Evolutionary conservation across 805 yeast genomes (phyloP).

Genomic region (Saccharomycopsis fibuligera): DNA sequence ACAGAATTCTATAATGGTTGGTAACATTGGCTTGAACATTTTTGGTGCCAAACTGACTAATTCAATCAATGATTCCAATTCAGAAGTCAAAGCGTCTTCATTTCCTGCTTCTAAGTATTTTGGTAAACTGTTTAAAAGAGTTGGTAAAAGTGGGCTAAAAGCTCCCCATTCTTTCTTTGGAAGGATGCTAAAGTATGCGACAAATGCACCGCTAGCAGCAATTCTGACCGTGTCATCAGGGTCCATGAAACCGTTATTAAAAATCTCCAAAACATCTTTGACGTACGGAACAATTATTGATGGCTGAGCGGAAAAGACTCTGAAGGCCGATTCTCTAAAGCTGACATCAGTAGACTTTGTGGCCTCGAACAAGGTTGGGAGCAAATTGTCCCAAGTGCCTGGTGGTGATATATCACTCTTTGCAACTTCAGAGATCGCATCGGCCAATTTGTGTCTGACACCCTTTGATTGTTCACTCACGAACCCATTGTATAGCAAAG

Average conservation of each 20-base stretch:
- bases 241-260: slow-evolving; percentile 78
- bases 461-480: slow-evolving; percentile 57
- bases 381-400: slow-evolving; percentile 68
- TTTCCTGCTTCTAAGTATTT: slow-evolving; percentile 73
- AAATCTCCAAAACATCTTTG: slow-evolving; percentile 55
- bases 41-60: slow-evolving; percentile 91
- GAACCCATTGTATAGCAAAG: slow-evolving; percentile 68
- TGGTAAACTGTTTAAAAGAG: slow-evolving; percentile 79
- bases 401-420: slow-evolving; percentile 48
- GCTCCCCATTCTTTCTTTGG: slow-evolving; percentile 76
- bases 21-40: slow-evolving; percentile 86
- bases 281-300: slow-evolving; percentile 57
- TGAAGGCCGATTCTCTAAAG: slow-evolving; percentile 83
- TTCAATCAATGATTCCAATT: slow-evolving; percentile 84
- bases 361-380: slow-evolving; percentile 70
- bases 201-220: slow-evolving; percentile 88
- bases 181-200: slow-evolving; percentile 75
- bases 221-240: slow-evolving; percentile 76
- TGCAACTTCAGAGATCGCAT: slow-evolving; percentile 90
- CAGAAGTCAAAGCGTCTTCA: slow-evolving; percentile 75
- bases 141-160: slow-evolving; percentile 75
- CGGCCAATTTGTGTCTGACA: slow-evolving; percentile 87
- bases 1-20: slow-evolving; percentile 79
- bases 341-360: slow-evolving; percentile 46
- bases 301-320: slow-evolving; percentile 83